phyloP scores from a whole-genome alignment of 805 yeast genomes.

The Metschnikowia aberdeeniae region DNA sequence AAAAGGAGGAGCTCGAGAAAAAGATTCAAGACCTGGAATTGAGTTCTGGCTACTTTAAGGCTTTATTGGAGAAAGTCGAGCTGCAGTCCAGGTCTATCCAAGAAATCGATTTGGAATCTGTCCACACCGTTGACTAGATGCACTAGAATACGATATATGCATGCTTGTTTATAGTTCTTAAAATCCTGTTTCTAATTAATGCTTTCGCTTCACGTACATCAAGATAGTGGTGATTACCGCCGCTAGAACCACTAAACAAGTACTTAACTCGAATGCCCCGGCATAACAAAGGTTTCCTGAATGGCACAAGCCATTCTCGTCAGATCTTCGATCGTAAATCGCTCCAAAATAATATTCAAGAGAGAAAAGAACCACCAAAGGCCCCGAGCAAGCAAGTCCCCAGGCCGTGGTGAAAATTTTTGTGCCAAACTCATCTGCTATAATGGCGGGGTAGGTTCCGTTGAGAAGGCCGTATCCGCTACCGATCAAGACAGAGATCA shows the following conservation, averaged over 20 bases:
- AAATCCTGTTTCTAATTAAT: neutral
- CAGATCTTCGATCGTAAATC: constrained; percentile 45
- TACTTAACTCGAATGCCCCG: constrained; percentile 33
- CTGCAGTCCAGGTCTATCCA: constrained; percentile 41
- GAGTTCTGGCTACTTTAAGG: constrained; percentile 52
- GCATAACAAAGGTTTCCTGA: constrained; percentile 36
- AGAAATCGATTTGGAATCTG: constrained; percentile 42
- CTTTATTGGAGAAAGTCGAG: constrained; percentile 42
- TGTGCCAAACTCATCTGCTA: constrained; percentile 71
- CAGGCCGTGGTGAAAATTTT: constrained; percentile 66
- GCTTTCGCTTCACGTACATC: constrained; percentile 25
- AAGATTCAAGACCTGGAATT: constrained; percentile 53
- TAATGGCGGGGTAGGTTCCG: constrained; percentile 72
- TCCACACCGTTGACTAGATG: constrained; percentile 36
- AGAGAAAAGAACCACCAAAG: constrained; percentile 49
- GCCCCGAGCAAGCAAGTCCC: constrained; percentile 74
- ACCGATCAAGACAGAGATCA: constrained; percentile 57
- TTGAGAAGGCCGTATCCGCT: constrained; percentile 65
- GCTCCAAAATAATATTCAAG: constrained; percentile 55
- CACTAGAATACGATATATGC: constrained; percentile 16
- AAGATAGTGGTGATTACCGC: constrained; percentile 21
- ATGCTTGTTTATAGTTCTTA: constrained; percentile 20
- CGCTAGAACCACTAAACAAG: constrained; percentile 25
- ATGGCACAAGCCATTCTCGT: constrained; percentile 37
- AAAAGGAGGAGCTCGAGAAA: constrained; percentile 52